Evolutionary conservation across 2,329 filamentous ascomycete genomes (phyloP), one percentile per base, ranked within the genome.

Genomic region (Neopestalotiopsis rosae): DNA sequence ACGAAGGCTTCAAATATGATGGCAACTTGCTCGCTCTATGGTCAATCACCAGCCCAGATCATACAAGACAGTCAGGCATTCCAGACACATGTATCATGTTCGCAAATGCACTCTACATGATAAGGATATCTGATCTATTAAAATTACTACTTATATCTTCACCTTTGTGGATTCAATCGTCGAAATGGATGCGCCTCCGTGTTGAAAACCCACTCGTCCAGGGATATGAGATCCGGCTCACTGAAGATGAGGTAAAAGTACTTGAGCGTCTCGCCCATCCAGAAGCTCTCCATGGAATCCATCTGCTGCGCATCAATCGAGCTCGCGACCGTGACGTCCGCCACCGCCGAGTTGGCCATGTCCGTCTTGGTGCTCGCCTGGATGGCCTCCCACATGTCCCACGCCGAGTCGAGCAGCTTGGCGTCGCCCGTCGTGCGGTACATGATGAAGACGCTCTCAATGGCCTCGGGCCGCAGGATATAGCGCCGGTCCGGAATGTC

Each of bases 401-500:
- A 75, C 0, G 74, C 75, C 20, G 69, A 70, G 10, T 77, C 74
- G 3, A 72, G 72, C 24, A 75, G 72, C 17, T 74, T 71, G 17
- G 28, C 17, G 3, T 72, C 70, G 10, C 74, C 76, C 12, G 75
- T 76, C 12, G 70, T 67, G 6, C 76, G 73, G 32, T 76, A 76
- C 65, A 77, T 63, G 32, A 76, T 67, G 65, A 77, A 77, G 1
- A 76, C 69, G 67, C 75, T 76, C 70, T 77, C 76, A 52, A 77
- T 76, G 13, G 76, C 76, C 61, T 77, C 76, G 9, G 76, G 76
- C 14, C 76, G 74, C 7, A 77, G 72, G 6, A 77, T 69, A 56
- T 77, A 77, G 4, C 71, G 69, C 5, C 71, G 17, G 30, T 77
- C 75, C 24, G 69, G 62, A n/a, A 74, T 73, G 28, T 70, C 42